Evolutionary conservation across 1,284 basidiomycete genomes (phyloP).

Genomic region (Moesziomyces aphidis): DNA sequence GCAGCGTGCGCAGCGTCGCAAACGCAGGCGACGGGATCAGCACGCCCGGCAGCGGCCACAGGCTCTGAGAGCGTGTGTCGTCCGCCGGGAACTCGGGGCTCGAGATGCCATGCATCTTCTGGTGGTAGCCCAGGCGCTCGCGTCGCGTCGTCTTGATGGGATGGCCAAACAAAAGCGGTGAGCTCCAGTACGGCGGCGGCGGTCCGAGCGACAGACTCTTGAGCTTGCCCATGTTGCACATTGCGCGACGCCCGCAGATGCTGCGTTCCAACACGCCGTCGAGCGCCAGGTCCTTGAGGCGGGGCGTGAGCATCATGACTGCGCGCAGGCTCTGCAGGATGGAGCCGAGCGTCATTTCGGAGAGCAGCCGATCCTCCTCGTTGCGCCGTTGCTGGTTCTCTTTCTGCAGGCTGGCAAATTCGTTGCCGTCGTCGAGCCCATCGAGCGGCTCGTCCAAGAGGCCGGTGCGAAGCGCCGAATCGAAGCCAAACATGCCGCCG

Average conservation of each 20-base stretch:
- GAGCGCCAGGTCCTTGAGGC: constrained; percentile 46
- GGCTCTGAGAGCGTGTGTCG: constrained; percentile 35
- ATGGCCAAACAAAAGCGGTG: constrained; percentile 49
- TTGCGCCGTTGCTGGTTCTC: constrained; percentile 32
- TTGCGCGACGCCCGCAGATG: constrained; percentile 46
- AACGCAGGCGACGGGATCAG: constrained; percentile 47
- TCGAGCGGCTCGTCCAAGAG: constrained; percentile 30
- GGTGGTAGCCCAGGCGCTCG: constrained; percentile 37
- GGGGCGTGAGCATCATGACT: constrained; percentile 45
- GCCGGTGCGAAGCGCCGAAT: constrained; percentile 39
- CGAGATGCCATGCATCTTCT: constrained; percentile 31
- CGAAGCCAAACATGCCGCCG: constrained; percentile 49
- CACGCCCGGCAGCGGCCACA: constrained; percentile 44
- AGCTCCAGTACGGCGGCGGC: constrained; percentile 56
- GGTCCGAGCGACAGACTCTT: constrained; percentile 52
- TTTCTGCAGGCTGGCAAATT: constrained; percentile 34
- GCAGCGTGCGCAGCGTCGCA: constrained; percentile 41
- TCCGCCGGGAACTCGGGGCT: constrained; percentile 24
- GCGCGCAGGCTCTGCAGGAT: constrained; percentile 44
- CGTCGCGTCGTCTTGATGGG: constrained; percentile 45
- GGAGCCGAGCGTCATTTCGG: constrained; percentile 48
- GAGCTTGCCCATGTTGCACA: constrained; percentile 52
- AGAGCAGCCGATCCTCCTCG: constrained; percentile 46
- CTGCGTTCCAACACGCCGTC: constrained; percentile 50
- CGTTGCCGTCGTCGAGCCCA: constrained; percentile 35